Evolutionary conservation across 1,284 basidiomycete genomes (phyloP).

Genomic region (Anthracocystis panici-leucophaei): DNA sequence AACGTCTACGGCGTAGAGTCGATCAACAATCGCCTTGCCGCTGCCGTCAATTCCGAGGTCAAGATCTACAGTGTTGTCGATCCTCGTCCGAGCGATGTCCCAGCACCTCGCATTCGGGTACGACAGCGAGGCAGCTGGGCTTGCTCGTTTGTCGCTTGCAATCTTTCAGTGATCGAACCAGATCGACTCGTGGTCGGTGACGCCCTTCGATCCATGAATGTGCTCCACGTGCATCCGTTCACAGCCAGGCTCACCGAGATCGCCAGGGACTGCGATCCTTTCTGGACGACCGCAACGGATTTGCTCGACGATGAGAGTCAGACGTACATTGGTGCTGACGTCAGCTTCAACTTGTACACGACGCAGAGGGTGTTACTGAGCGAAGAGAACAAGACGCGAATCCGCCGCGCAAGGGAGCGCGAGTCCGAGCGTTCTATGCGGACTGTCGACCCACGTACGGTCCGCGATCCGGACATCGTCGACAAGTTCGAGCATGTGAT

Average conservation of each 20-base stretch:
- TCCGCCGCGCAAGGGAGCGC: slow-evolving; percentile 36
- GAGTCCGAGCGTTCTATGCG: slow-evolving; percentile 21
- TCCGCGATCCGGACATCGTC: slow-evolving; percentile 5
- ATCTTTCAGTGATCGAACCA: slow-evolving; percentile 40
- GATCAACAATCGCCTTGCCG: slow-evolving; percentile 44
- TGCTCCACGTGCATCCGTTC: slow-evolving; percentile 51
- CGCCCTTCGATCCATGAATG: slow-evolving; percentile 63
- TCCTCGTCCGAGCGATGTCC: slow-evolving; percentile 13
- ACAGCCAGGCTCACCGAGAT: slow-evolving; percentile 52
- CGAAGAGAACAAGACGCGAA: slow-evolving; percentile 36
- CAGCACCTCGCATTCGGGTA: slow-evolving; percentile 27
- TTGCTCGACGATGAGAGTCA: slow-evolving; percentile 49
- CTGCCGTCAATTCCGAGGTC: slow-evolving; percentile 65
- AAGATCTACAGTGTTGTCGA: slow-evolving; percentile 39
- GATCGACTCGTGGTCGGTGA: slow-evolving; percentile 64
- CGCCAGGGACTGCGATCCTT: slow-evolving; percentile 66
- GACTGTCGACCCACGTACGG: neutral
- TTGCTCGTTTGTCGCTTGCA: slow-evolving; percentile 63
- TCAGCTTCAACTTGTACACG: slow-evolving; percentile 66
- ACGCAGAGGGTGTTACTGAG: slow-evolving; percentile 50
- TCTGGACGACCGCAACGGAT: slow-evolving; percentile 64
- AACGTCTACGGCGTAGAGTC: slow-evolving; percentile 60
- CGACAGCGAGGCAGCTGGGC: slow-evolving; percentile 57
- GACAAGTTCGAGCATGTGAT: slow-evolving; percentile 55
- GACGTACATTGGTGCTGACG: slow-evolving; percentile 65